A percentile compares a stretch with the other conserved stretches of the same genome.
Evolutionary conservation across 2,329 filamentous ascomycete species (phyloP).

Genomic region (Diplodia seriata): DNA sequence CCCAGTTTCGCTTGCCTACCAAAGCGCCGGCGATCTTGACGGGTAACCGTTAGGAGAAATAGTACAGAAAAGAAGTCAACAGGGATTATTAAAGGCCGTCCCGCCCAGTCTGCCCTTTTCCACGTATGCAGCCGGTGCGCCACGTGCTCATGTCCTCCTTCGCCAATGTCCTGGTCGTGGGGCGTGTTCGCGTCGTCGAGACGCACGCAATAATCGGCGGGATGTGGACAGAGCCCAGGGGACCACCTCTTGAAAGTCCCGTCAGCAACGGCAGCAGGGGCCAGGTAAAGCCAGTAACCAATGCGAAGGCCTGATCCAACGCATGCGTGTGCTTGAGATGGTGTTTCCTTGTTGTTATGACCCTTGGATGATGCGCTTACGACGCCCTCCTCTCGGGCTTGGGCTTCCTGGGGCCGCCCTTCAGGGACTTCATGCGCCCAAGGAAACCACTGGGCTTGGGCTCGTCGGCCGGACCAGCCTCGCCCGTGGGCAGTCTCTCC

Average conservation of each 20-base stretch:
- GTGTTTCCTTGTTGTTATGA: constrained; percentile 5
- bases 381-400: constrained; percentile 42
- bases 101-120: constrained; percentile 19
- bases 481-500: constrained; percentile 11
- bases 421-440: constrained; percentile 43
- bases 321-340: constrained; percentile 24
- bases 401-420: constrained; percentile 44
- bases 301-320: constrained; percentile 26
- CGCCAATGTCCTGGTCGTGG: constrained; percentile 3
- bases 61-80: constrained; percentile 30
- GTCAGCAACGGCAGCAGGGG: constrained; percentile 1
- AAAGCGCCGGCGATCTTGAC: constrained; percentile 26
- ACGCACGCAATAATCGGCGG: background rate
- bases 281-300: constrained; percentile 15
- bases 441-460: constrained; percentile 23
- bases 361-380: constrained; percentile 11
- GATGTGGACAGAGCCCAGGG: constrained; percentile 6
- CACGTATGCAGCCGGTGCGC: constrained; percentile 6
- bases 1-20: constrained; percentile 13
- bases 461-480: background rate
- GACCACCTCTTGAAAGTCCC: constrained; percentile 1
- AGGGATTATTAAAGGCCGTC: constrained; percentile 12
- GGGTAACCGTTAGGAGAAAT: constrained; percentile 27
- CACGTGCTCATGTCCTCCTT: constrained; percentile 3
- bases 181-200: background rate